Percentiles rank a stretch among this genome's conserved stretches.
Conservation (phyloP, 208 protist genomes). For the Zelonia costaricensis region DNA sequence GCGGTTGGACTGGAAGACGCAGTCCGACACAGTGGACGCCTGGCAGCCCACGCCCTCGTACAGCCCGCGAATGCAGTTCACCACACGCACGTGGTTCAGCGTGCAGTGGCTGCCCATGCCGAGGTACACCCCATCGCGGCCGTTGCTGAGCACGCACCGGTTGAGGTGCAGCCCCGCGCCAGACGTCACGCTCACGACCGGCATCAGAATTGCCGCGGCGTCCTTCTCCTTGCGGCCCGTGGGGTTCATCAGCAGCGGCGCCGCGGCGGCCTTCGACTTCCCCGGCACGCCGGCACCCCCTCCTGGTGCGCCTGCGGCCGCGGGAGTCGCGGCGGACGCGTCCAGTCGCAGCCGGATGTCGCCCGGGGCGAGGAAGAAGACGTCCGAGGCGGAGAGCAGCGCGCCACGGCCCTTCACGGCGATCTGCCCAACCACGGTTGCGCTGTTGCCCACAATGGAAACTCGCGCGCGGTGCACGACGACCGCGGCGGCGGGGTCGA, state of each 20-base stretch:
- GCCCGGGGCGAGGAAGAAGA: constrained; percentile 38
- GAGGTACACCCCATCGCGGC: constrained; percentile 65
- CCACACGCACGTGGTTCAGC: constrained; percentile 27
- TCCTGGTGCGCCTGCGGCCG: neutral
- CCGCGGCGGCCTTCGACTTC: neutral
- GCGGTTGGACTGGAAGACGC: constrained; percentile 50
- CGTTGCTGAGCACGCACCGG: constrained; percentile 49
- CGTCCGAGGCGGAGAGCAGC: constrained; percentile 46
- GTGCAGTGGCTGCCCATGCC: constrained; percentile 46
- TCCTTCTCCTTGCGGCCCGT: neutral
- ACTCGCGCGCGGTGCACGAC: constrained; percentile 40
- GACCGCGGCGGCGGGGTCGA: constrained; percentile 31
- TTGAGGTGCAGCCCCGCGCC: constrained; percentile 36
- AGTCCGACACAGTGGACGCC: constrained; percentile 17
- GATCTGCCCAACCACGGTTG: constrained; percentile 51
- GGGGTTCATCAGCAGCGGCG: neutral
- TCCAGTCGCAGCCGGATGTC: constrained; percentile 8
- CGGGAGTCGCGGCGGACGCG: neutral
- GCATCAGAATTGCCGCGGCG: constrained; percentile 7
- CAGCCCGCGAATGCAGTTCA: constrained; percentile 60
- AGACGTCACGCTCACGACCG: constrained; percentile 43
- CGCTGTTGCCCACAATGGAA: constrained; percentile 56
- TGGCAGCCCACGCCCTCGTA: constrained; percentile 70
- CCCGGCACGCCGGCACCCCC: neutral
- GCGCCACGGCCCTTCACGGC: constrained; percentile 27